Base-by-base conservation (phyloP, 2,329 filamentous ascomycete species). In the Coleophoma eucalyptorum region DNA sequence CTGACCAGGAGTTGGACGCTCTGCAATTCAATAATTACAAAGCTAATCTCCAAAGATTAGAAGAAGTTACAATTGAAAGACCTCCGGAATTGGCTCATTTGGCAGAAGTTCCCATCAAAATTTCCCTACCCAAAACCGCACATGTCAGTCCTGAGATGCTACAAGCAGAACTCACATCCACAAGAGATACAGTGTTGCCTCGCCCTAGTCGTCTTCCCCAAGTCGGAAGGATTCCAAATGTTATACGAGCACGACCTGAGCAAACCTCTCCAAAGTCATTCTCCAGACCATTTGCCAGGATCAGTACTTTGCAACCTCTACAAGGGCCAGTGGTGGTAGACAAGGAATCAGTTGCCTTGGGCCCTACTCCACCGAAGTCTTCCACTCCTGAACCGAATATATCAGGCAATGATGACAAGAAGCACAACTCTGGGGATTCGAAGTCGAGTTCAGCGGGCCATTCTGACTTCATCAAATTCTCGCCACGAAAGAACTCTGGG, bases 221-320 rank as follows among this genome's bases (percentile, higher is more conserved):
- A 58, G 84, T 96, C 43, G 92, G 91, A 8, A 83, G 92, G 15
- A 96, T 96, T 47, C 92, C 92, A 8, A 84, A 84, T 60, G 90
- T 96, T 4, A 76, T 93, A 31, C 89, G 83, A 43, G 83, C 79
- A 43, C 79, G 84, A 48, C 75, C 83, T 34, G 80, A 87, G 55
- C 81, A 81, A 44, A 80, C 82, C 1, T 86, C 89, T 1, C 81
- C 87, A 1, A 86, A 84, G 64, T 96, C 90, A 32, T 96, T 96
- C 66, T 96, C 92, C 3, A 78, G 90, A 8, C 90, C 92, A 0
- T 96, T 96, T 64, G 77, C 83, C 58, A 69, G 77, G 45, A 66
- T 76, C 12, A 83, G 80, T 57, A 55, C 75, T 41, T 72, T 77
- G 33, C 58, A 67, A 12, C 64, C 67, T 11, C 57, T 69, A 2